Evolutionary conservation across 2,329 filamentous ascomycete genomes (phyloP).

Genomic region (Helicocarpus griseus): DNA sequence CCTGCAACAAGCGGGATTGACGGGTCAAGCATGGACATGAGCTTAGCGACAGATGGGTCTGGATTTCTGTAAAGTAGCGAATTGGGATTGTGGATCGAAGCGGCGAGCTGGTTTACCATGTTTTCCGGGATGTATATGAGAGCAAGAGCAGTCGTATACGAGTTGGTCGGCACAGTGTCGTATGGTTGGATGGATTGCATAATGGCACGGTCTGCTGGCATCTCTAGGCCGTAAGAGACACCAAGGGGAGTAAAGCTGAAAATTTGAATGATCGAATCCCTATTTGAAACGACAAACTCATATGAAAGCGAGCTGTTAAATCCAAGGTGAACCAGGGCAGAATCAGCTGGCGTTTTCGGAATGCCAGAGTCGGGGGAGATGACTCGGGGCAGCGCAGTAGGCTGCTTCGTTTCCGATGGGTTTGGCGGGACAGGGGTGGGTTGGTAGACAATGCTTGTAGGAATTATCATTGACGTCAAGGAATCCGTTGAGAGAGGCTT

Average conservation of each 20-base stretch:
- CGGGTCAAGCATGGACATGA: conserved; percentile 76
- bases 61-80: conserved; percentile 67
- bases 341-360: conserved; percentile 50
- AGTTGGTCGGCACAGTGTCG: conserved; percentile 50
- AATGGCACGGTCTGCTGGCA: conserved; percentile 41
- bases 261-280: conserved; percentile 71
- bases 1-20: conserved; percentile 60
- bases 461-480: conserved; percentile 11
- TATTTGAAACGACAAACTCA: conserved; percentile 62
- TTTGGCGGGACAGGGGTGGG: conserved; percentile 19
- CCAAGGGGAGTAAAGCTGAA: conserved; percentile 68
- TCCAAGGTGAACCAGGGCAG: conserved; percentile 69
- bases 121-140: conserved; percentile 65
- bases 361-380: conserved; percentile 61
- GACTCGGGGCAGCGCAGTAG: conserved; percentile 52
- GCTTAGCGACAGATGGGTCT: conserved; percentile 53
- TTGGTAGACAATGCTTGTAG: conserved; percentile 15
- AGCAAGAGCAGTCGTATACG: conserved; percentile 62
- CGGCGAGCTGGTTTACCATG: conserved; percentile 56
- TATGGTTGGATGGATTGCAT: conserved; percentile 67
- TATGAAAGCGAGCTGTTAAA: conserved; percentile 79
- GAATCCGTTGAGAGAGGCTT: conserved; percentile 8
- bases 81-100: conserved; percentile 61
- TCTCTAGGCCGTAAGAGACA: conserved; percentile 53
- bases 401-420: conserved; percentile 24